phyloP scores from a whole-genome alignment of 371 early-diverging fungal genomes.

The Neoconidiobolus thromboides region DNA sequence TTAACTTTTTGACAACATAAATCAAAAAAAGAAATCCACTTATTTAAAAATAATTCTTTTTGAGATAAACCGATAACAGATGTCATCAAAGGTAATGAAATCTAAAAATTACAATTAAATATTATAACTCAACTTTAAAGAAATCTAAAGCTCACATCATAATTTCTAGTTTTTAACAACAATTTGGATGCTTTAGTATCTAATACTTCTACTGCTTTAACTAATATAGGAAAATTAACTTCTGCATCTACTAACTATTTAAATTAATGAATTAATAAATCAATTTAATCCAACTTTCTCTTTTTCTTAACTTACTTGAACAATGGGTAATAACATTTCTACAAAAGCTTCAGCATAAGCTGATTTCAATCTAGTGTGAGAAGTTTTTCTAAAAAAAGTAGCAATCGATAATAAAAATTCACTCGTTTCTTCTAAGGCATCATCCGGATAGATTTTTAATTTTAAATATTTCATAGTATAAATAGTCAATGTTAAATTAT shows the following conservation, averaged over 20 bases:
- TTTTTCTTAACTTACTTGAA: slow-evolving; percentile 30
- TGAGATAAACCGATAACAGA: slow-evolving; percentile 76
- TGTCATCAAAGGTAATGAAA: slow-evolving; percentile 66
- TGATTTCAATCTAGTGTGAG: slow-evolving; percentile 63
- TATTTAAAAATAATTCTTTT: slow-evolving; percentile 65
- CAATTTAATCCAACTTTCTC: neutral
- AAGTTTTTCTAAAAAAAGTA: slow-evolving; percentile 65
- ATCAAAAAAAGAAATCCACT: slow-evolving; percentile 59
- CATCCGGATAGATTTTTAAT: slow-evolving; percentile 82
- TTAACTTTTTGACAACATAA: slow-evolving; percentile 57
- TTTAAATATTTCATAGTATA: slow-evolving; percentile 77
- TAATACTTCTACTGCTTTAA: slow-evolving; percentile 74
- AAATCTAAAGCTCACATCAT: slow-evolving; percentile 17
- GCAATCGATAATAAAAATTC: slow-evolving; percentile 78
- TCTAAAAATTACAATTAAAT: slow-evolving; percentile 17
- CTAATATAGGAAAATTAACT: slow-evolving; percentile 86
- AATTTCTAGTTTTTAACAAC: slow-evolving; percentile 64
- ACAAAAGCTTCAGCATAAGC: slow-evolving; percentile 81
- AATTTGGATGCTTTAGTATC: slow-evolving; percentile 78
- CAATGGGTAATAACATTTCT: slow-evolving; percentile 75
- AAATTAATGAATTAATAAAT: neutral
- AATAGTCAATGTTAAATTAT: slow-evolving; percentile 68
- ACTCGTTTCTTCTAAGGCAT: slow-evolving; percentile 79
- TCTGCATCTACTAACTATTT: slow-evolving; percentile 69
- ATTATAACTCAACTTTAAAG: neutral